Base-by-base conservation (phyloP, 1,139 yeast species). In the Hemisphaericaspora subhashii region DNA sequence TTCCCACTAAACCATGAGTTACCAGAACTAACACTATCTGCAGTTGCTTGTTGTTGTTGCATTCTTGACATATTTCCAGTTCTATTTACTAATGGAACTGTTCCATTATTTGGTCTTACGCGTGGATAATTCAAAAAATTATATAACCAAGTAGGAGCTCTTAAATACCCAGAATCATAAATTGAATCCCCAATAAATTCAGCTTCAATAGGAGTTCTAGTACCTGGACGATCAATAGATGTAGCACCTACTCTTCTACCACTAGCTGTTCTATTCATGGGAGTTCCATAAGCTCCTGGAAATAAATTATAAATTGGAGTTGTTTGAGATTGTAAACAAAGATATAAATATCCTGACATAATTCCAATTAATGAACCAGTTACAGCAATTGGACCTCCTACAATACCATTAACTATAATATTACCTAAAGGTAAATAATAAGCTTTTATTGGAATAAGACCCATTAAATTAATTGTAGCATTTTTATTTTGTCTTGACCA, bases 401-500 rank as follows among this genome's bases (percentile, higher is more conserved):
- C 55, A 16, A 80, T 57, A 36, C 76, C 56, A 38, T 75, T 67
- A 49, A 76, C 63, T 1, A 76, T 74, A 27, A 79, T 49, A 31
- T 77, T 72, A 35, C 78, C 81, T 8, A 79, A 61, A 3, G 86
- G 86, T 40, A 80, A 59, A 44, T 79, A 68, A 39, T 78, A 77
- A 0, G 83, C 84, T 48, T 77, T 77, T 32, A 80, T 71, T 3
- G 82, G 80, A 41, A 81, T 58, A 40, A 81, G 58, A 1, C 76
- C 75, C 51, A 78, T 60, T 45, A 79, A 74, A 46, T 70, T 74
- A 35, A 79, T 77, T 23, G 63, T 63, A 30, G 76, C 66, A 50
- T 72, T 68, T 54, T 78, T 76, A 55, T 67, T 72, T 2, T 69
- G 60, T 31, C 84, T 60, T 14, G 83, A 75, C 85, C 85, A 80